phyloP scores from a whole-genome alignment of 805 yeast genomes.

The Candida palmyrensis region DNA sequence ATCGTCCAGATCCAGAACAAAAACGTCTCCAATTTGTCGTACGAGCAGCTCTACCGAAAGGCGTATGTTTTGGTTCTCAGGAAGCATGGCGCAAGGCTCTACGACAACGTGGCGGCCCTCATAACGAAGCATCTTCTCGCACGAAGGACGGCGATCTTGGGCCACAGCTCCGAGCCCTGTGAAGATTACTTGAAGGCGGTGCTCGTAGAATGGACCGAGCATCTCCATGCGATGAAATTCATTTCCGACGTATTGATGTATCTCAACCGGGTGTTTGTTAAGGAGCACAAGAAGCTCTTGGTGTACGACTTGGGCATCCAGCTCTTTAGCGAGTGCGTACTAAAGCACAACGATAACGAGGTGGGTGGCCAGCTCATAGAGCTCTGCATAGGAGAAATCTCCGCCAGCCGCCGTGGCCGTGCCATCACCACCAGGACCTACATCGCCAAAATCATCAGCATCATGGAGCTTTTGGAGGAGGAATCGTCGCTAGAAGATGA shows the following conservation, averaged over 20 bases:
- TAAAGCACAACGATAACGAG: constrained; percentile 43
- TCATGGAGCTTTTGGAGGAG: constrained; percentile 66
- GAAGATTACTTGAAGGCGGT: constrained; percentile 30
- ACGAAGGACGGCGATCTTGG: constrained; percentile 15
- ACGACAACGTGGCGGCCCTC: constrained; percentile 51
- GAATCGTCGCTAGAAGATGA: constrained; percentile 7
- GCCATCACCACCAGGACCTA: constrained; percentile 52
- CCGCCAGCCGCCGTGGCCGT: constrained; percentile 49
- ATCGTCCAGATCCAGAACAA: constrained; percentile 66
- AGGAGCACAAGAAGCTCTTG: constrained; percentile 56
- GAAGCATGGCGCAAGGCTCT: constrained; percentile 61
- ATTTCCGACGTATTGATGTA: constrained; percentile 83
- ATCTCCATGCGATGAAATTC: constrained; percentile 66
- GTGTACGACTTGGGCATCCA: constrained; percentile 71
- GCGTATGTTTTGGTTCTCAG: constrained; percentile 73
- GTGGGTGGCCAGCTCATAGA: constrained; percentile 49
- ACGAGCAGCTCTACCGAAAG: constrained; percentile 75
- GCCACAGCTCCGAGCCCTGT: constrained; percentile 12
- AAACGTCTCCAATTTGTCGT: constrained; percentile 69
- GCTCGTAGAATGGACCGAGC: constrained; percentile 62
- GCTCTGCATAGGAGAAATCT: constrained; percentile 50
- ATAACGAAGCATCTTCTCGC: constrained; percentile 42
- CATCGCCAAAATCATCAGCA: constrained; percentile 56
- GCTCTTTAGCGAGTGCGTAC: constrained; percentile 56
- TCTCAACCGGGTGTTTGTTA: constrained; percentile 78